Evolutionary conservation across 1,284 basidiomycete species (phyloP).

Genomic region (Tremellales sp.): DNA sequence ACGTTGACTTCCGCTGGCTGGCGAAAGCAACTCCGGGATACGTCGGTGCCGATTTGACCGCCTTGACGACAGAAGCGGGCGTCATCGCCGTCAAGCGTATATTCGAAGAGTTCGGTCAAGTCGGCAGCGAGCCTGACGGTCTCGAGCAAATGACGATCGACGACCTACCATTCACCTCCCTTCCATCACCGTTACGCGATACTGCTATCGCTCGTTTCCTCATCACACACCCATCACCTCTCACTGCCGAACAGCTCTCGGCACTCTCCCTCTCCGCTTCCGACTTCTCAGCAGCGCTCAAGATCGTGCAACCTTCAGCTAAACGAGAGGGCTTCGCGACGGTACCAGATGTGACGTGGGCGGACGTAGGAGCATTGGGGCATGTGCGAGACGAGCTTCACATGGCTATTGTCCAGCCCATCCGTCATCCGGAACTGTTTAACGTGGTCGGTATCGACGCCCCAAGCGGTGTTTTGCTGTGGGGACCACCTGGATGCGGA

Average conservation of each 20-base stretch:
- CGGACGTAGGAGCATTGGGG: constrained; percentile 88
- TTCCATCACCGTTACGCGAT: constrained; percentile 49
- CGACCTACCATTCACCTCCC: constrained; percentile 31
- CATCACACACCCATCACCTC: constrained; percentile 71
- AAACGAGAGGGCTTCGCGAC: constrained; percentile 98
- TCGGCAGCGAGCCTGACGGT: constrained; percentile 45
- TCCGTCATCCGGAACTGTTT: constrained; percentile 84
- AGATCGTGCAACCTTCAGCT: constrained; percentile 87
- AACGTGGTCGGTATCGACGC: constrained; percentile 77
- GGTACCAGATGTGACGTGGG: constrained; percentile 91
- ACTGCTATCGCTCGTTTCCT: constrained; percentile 86
- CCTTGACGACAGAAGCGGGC: constrained; percentile 87
- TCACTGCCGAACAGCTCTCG: constrained; percentile 71
- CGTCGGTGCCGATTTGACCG: constrained; percentile 89
- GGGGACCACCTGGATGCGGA: constrained; percentile 97
- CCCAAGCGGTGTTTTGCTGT: constrained; percentile 87
- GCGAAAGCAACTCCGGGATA: constrained; percentile 95
- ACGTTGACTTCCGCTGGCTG: constrained; percentile 51
- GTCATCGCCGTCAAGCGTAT: constrained; percentile 96
- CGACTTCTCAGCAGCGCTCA: constrained; percentile 77
- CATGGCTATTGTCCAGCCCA: constrained; percentile 96
- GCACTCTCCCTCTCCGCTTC: constrained; percentile 71
- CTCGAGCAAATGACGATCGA: constrained; percentile 32
- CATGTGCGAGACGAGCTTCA: constrained; percentile 83
- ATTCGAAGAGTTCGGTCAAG: constrained; percentile 74